phyloP scores from a whole-genome alignment of 2,329 filamentous ascomycete genomes.

The Diaporthe ampelina region DNA sequence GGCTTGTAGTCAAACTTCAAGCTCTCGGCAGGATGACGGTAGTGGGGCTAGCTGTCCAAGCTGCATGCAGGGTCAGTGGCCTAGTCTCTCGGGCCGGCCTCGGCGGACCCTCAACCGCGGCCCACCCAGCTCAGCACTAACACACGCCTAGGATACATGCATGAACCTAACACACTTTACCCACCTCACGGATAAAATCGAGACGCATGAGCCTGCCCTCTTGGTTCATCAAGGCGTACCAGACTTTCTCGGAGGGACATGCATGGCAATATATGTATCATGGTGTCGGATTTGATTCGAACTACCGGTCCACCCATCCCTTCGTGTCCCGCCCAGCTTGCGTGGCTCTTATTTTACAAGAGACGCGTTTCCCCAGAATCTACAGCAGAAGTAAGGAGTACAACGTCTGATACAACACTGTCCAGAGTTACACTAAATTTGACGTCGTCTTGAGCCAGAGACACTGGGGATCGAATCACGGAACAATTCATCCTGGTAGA shows the following conservation, averaged over 20 bases:
- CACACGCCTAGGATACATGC: not conserved
- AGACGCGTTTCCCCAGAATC: not conserved
- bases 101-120: not conserved
- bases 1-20: conserved; percentile 18
- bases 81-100: conserved; percentile 10
- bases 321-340: not conserved
- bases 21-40: not conserved
- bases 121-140: not conserved
- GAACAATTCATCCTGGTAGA: not conserved
- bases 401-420: not conserved
- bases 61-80: not conserved
- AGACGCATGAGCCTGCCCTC: conserved; percentile 2
- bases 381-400: conserved; percentile 10
- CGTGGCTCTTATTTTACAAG: not conserved
- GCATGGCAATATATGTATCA: not conserved
- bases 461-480: not conserved
- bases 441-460: not conserved
- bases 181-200: not conserved
- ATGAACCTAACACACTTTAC: conserved; percentile 1
- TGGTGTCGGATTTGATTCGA: conserved; percentile 7
- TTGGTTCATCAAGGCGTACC: conserved; percentile 17
- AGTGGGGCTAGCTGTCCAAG: conserved; percentile 4
- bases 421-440: not conserved
- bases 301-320: not conserved
- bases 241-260: not conserved